A percentile compares a stretch with the other conserved stretches of the same genome.
These are phyloP conservation scores for Myxozyma lipomycoides DNA, from an alignment of 805 yeast genomes.

Conservation along the genomic window DNA sequence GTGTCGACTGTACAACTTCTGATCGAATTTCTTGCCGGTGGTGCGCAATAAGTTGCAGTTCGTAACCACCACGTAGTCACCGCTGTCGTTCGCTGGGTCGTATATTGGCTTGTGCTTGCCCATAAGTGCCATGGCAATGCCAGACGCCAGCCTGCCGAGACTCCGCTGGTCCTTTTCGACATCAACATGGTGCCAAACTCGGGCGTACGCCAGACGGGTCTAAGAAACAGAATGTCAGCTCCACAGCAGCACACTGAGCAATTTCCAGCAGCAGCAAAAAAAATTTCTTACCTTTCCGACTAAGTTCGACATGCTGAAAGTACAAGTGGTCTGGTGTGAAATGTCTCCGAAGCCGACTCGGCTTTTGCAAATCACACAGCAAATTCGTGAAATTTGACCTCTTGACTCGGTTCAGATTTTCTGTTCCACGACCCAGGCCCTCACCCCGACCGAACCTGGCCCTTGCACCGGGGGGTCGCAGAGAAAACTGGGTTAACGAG, in stretches of 20 bases:
- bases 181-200: slow-evolving; percentile 96
- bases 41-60: slow-evolving; percentile 77
- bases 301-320: slow-evolving; percentile 38
- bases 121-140: slow-evolving; percentile 79
- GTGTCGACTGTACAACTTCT: slow-evolving; percentile 85
- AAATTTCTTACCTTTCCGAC: slow-evolving; percentile 38
- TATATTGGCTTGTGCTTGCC: slow-evolving; percentile 97
- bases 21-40: slow-evolving; percentile 79
- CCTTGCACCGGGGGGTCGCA: no score
- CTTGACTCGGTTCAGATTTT: no score
- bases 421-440: no score
- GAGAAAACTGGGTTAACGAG: no score
- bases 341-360: no score
- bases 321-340: no score
- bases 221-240: no score
- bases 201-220: slow-evolving; percentile 71
- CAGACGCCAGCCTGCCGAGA: slow-evolving; percentile 85
- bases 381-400: no score
- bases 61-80: slow-evolving; percentile 95
- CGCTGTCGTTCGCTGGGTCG: slow-evolving; percentile 75
- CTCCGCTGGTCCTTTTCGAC: slow-evolving; percentile 79
- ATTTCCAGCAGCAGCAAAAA: not conserved
- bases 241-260: not conserved
- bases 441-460: no score
- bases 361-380: no score